Evolutionary conservation across 768 basidiomycete genomes (phyloP).

Genomic region (Leucocoprinus sp.): DNA sequence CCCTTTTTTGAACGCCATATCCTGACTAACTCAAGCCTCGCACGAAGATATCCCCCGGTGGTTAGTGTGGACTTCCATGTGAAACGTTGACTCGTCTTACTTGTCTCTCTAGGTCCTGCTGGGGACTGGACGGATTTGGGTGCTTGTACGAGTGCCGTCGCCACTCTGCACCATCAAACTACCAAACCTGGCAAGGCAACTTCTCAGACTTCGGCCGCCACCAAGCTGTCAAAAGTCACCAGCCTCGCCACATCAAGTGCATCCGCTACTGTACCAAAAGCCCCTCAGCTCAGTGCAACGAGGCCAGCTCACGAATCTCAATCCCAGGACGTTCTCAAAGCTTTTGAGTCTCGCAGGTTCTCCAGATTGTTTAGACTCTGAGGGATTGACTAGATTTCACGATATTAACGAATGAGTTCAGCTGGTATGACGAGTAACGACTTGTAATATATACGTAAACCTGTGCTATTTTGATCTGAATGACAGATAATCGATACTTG

Average conservation of each 20-base stretch:
- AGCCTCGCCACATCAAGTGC: neutral
- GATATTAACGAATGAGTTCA: no score
- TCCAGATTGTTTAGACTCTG: neutral
- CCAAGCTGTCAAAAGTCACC: neutral
- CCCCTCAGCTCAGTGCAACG: neutral
- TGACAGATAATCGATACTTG: no score
- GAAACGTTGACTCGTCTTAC: neutral
- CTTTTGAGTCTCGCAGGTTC: neutral
- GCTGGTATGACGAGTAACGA: no score
- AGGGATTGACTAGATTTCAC: neutral
- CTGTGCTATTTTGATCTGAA: no score
- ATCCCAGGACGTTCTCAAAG: no score
- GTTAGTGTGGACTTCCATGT: constrained; percentile 10
- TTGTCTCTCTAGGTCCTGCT: constrained; percentile 18
- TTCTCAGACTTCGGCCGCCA: neutral
- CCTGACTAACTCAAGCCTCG: neutral
- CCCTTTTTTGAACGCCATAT: no score
- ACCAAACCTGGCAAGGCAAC: neutral
- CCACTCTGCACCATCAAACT: neutral
- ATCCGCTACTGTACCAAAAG: neutral
- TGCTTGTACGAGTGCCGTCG: constrained; percentile 16
- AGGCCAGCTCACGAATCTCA: neutral
- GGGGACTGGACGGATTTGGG: constrained; percentile 29
- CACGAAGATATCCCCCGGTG: constrained; percentile 23
- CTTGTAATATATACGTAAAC: no score